Percentiles rank a stretch among this genome's conserved stretches.
Evolutionary conservation across 768 basidiomycete species (phyloP).

Genomic region (Suillus cothurnatus): DNA sequence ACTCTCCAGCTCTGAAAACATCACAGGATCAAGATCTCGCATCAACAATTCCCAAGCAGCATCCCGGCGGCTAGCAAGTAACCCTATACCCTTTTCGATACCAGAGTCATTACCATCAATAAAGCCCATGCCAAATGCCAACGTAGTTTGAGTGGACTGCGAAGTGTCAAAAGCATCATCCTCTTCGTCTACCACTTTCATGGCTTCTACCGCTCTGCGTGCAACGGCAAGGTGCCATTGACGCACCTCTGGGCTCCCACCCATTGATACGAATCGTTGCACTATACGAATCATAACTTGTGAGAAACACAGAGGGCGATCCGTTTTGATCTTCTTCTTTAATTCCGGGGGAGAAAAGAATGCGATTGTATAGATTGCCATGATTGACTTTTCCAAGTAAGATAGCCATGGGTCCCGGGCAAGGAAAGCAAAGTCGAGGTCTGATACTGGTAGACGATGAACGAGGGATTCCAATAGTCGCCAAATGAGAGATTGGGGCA

Average conservation of each 20-base stretch:
- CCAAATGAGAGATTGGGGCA: constrained; percentile 62
- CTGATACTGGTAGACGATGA: constrained; percentile 80
- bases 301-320: constrained; percentile 68
- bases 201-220: constrained; percentile 70
- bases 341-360: constrained; percentile 80
- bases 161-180: constrained; percentile 74
- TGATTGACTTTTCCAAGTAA: constrained; percentile 75
- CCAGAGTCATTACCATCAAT: constrained; percentile 68
- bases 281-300: constrained; percentile 72
- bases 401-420: constrained; percentile 70
- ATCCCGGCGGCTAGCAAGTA: constrained; percentile 73
- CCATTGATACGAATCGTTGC: constrained; percentile 56
- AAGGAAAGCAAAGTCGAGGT: constrained; percentile 71
- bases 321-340: constrained; percentile 68
- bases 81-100: constrained; percentile 71
- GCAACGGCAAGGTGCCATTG: constrained; percentile 54
- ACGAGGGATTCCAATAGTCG: constrained; percentile 69
- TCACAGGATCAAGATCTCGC: constrained; percentile 71
- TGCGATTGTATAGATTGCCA: constrained; percentile 84
- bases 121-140: constrained; percentile 87
- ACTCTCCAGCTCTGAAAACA: constrained; percentile 82
- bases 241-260: constrained; percentile 53
- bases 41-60: constrained; percentile 73
- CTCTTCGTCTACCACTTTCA: constrained; percentile 78
- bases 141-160: constrained; percentile 56